phyloP scores from a whole-genome alignment of 1,139 yeast genomes.

The Hyphopichia wangnamkhiaoensis region DNA sequence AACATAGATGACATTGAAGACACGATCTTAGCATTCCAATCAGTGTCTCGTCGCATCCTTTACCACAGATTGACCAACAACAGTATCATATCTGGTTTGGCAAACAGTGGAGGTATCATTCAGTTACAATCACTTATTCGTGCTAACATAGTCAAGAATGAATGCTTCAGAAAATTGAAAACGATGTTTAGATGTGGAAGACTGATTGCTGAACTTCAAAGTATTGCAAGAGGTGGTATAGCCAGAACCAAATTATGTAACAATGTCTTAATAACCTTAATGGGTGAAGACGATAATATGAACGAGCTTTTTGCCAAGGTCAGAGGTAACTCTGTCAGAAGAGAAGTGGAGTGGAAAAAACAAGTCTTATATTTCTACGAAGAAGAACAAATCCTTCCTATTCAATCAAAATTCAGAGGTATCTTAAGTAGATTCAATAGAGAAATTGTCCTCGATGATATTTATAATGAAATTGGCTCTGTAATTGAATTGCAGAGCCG shows the following conservation, averaged over 20 bases:
- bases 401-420: slow-evolving; percentile 45
- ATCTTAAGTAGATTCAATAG: slow-evolving; percentile 51
- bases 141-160: slow-evolving; percentile 26
- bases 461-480: slow-evolving; percentile 42
- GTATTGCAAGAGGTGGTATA: slow-evolving; percentile 54
- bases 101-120: slow-evolving; percentile 20
- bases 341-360: slow-evolving; percentile 21
- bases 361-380: slow-evolving; percentile 22
- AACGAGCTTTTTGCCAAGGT: slow-evolving; percentile 43
- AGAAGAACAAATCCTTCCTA: slow-evolving; percentile 23
- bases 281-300: slow-evolving; percentile 39
- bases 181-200: neutral
- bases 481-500: slow-evolving; percentile 52
- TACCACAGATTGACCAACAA: slow-evolving; percentile 18
- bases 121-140: slow-evolving; percentile 38
- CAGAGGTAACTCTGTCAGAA: slow-evolving; percentile 46
- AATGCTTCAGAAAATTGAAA: slow-evolving; percentile 18
- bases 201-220: slow-evolving; percentile 41
- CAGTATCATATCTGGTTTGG: slow-evolving; percentile 12
- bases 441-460: slow-evolving; percentile 53
- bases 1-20: slow-evolving; percentile 26
- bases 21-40: slow-evolving; percentile 30
- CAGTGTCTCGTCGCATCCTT: slow-evolving; percentile 32
- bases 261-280: slow-evolving; percentile 41
- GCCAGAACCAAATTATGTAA: slow-evolving; percentile 48